Conservation (phyloP, 2,329 filamentous ascomycete genomes). For the Fusarium temperatum region DNA sequence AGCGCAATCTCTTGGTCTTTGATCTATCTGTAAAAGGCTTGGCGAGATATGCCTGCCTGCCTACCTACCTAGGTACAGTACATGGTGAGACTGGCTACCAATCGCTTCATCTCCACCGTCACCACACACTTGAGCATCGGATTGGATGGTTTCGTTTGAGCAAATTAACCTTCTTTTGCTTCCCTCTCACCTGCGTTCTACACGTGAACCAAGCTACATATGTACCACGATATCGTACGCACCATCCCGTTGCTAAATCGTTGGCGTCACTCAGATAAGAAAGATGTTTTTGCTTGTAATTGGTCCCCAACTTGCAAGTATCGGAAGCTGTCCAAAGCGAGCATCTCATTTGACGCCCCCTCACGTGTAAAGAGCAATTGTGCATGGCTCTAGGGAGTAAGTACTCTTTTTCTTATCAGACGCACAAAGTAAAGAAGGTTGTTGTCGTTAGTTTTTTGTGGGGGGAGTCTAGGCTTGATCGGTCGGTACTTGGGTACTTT, state of each 20-base stretch:
- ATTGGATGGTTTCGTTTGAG: neutral
- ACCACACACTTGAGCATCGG: neutral
- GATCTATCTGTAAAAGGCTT: constrained; percentile 17
- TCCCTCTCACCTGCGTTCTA: neutral
- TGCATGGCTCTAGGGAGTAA: neutral
- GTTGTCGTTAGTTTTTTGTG: constrained; percentile 22
- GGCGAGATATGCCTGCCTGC: constrained; percentile 1
- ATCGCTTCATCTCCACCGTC: neutral
- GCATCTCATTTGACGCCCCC: neutral
- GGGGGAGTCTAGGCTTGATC: constrained; percentile 21
- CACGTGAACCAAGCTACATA: constrained; percentile 2
- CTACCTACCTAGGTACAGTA: neutral
- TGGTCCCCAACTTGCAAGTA: neutral
- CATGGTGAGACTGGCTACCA: neutral
- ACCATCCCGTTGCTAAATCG: constrained; percentile 17
- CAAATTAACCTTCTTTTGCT: constrained; percentile 6
- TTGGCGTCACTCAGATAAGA: constrained; percentile 31
- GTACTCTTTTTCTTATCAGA: constrained; percentile 23
- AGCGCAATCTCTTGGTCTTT: neutral
- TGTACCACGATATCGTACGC: neutral
- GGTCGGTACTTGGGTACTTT: constrained; percentile 15
- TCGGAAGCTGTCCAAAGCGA: constrained; percentile 5
- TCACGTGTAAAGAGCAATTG: constrained; percentile 20
- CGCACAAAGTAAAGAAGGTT: neutral
- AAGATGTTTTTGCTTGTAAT: neutral